Base-by-base conservation (phyloP, 2,329 filamentous ascomycete species). In the Apiospora hydei region DNA sequence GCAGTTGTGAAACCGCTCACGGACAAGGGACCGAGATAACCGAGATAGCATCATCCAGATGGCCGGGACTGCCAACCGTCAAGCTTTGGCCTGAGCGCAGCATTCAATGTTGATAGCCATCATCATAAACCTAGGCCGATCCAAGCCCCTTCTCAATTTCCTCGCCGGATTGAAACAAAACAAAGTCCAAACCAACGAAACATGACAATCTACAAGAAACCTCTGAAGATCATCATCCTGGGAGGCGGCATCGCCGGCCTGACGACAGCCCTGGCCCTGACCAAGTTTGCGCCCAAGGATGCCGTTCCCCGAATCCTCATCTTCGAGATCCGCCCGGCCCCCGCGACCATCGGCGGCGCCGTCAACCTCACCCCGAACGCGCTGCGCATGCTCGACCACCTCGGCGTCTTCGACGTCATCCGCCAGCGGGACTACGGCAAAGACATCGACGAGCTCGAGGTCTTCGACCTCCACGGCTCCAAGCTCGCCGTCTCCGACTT, bases 401-500 rank as follows among this genome's bases (percentile, higher is more conserved):
- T 72, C 3, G 71, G 38, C 24, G 71, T 64, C 0, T 72, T 46
- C 13, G 68, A 72, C 0, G 68, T 72, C 44, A 72, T 72, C 46
- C 61, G 53, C 24, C 18, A 57, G 30, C 21, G 46, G 5, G 41
- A 66, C 16, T 72, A 70, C 46, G 71, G 71, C 21, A 72, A 72
- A 26, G 68, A 72, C 11, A 70, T 72, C 21, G 71, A 72, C 24
- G 71, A 72, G 57, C 53, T 72, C 1, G 71, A 72, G 18, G 69
- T 72, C 7, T 70, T 67, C 57, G 71, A 70, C 49, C 67, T 70
- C 30, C 69, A 72, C 68, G 70, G 68, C 14, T 41, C 71, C 46
- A 72, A 70, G 68, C 71, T 72, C n/a, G 71, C 71, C 68, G 71
- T 67, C 2, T 72, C 71, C 43, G 69, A 69, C 34, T 72, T 72